A percentile compares a stretch with the other conserved stretches of the same genome.
phyloP scores from a whole-genome alignment of 306 rosid genomes.

The Medicago lupulina region DNA sequence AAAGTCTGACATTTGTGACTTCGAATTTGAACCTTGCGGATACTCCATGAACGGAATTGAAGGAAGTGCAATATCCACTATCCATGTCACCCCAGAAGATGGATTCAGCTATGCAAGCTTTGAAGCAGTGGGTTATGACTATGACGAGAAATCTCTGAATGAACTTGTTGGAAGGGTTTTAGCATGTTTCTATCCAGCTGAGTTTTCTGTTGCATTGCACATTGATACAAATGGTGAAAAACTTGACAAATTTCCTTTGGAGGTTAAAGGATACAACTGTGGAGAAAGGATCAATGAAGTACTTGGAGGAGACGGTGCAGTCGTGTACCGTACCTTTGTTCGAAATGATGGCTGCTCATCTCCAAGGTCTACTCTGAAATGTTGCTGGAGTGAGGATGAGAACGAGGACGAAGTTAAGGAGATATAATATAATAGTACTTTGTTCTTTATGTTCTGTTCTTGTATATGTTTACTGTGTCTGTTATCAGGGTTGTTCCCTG shows the following conservation, averaged over 20 bases:
- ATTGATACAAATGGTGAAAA: constrained; percentile 43
- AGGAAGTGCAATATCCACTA: constrained; percentile 80
- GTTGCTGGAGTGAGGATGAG: constrained; percentile 93
- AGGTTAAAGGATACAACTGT: constrained; percentile 59
- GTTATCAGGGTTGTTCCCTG: not conserved
- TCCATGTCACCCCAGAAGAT: constrained; percentile 96
- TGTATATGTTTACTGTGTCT: constrained; percentile 6
- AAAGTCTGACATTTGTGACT: constrained; percentile 79
- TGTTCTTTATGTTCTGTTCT: constrained; percentile 4
- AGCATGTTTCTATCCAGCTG: constrained; percentile 78
- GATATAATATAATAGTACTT: constrained; percentile 44
- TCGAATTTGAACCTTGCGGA: constrained; percentile 95
- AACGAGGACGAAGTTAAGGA: constrained; percentile 64
- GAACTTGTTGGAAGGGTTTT: constrained; percentile 73
- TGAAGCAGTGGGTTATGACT: constrained; percentile 82
- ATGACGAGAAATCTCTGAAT: constrained; percentile 47
- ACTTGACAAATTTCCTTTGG: constrained; percentile 49
- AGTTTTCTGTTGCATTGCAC: constrained; percentile 86
- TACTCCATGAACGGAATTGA: constrained; percentile 94
- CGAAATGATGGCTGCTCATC: constrained; percentile 54
- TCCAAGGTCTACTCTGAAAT: constrained; percentile 79
- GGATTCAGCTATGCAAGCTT: constrained; percentile 97
- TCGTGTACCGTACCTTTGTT: constrained; percentile 57
- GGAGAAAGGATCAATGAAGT: constrained; percentile 56
- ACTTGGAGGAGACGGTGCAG: constrained; percentile 68